These are phyloP conservation scores for Russula vinacea DNA, from an alignment of 768 basidiomycete species.

Conservation along the genomic window DNA sequence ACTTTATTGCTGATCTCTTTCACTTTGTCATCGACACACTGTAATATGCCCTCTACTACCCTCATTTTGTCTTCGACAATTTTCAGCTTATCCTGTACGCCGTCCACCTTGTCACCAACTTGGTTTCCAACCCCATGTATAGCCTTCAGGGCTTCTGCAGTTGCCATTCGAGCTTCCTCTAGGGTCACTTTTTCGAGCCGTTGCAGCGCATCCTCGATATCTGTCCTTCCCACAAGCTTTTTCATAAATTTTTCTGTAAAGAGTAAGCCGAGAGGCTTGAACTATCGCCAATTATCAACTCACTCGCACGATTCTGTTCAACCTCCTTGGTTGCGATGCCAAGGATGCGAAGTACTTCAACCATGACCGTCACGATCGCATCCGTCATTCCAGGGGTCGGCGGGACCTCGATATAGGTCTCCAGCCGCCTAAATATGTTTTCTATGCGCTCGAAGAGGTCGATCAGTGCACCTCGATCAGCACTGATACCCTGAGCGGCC, in stretches of 20 bases:
- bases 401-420: background rate
- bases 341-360: background rate
- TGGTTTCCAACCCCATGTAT: background rate
- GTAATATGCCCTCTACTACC: background rate
- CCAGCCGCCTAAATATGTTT: background rate
- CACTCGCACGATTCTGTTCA: background rate
- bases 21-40: background rate
- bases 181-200: slow-evolving; percentile 1
- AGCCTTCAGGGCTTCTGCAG: background rate
- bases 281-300: background rate
- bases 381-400: background rate
- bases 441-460: slow-evolving; percentile 1
- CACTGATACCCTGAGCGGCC: background rate
- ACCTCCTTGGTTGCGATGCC: background rate
- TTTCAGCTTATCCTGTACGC: background rate
- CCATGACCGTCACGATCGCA: background rate
- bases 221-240: background rate
- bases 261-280: background rate
- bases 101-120: background rate
- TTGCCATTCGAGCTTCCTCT: slow-evolving; percentile 2
- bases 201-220: slow-evolving; percentile 1
- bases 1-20: background rate
- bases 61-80: slow-evolving; percentile 1
- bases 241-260: slow-evolving; percentile 2
- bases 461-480: background rate